phyloP scores from a whole-genome alignment of 768 basidiomycete species.

The Tubosaeta sp. region DNA sequence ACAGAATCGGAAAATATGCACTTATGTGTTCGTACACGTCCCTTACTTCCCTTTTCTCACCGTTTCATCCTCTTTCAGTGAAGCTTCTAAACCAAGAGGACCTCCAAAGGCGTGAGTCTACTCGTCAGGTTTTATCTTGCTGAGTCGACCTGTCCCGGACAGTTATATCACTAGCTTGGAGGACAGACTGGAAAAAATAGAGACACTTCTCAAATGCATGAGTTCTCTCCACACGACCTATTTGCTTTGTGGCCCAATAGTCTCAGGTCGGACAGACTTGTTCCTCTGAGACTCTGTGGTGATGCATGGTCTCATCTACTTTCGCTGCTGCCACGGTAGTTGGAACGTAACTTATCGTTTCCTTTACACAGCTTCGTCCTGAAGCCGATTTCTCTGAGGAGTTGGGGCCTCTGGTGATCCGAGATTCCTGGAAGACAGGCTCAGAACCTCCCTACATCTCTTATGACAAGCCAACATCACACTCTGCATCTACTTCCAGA shows the following conservation, averaged over 20 bases:
- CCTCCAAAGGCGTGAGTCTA: constrained; percentile 61
- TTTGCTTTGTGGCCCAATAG: not conserved
- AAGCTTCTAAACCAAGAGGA: constrained; percentile 59
- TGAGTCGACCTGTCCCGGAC: not conserved
- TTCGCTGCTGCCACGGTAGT: not conserved
- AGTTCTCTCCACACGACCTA: constrained; percentile 10
- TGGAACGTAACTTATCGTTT: constrained; percentile 7
- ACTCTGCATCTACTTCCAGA: constrained; percentile 14
- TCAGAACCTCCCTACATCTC: constrained; percentile 13
- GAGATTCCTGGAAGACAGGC: constrained; percentile 58
- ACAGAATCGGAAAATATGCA: constrained; percentile 48
- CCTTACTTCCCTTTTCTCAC: not conserved
- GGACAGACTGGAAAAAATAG: constrained; percentile 54
- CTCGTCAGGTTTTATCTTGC: not conserved
- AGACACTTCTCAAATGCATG: constrained; percentile 51
- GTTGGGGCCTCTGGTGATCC: constrained; percentile 56
- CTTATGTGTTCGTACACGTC: constrained; percentile 48
- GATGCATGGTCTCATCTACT: not conserved
- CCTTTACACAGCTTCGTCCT: constrained; percentile 50
- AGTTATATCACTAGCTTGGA: constrained; percentile 60
- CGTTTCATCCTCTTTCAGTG: constrained; percentile 33
- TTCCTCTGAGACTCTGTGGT: not conserved
- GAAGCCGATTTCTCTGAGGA: constrained; percentile 57
- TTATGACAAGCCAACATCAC: constrained; percentile 23
- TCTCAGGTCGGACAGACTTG: not conserved